Evolutionary conservation across 805 yeast genomes (phyloP).

Genomic region (Cyberlindnera petersonii): DNA sequence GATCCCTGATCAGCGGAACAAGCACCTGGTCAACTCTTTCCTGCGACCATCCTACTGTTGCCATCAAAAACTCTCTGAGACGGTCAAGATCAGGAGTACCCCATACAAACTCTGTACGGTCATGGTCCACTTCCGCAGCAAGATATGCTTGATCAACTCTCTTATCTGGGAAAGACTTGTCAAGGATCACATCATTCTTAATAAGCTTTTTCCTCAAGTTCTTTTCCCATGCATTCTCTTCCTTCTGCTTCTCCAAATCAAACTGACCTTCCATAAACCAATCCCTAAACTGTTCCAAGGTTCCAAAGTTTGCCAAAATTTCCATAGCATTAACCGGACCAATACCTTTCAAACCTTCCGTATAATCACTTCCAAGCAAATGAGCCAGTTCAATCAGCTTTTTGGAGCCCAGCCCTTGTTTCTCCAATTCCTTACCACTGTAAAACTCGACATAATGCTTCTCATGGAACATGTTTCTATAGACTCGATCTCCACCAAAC

Average conservation of each 20-base stretch:
- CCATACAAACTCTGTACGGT: slow-evolving; percentile 78
- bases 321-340: slow-evolving; percentile 95
- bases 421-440: slow-evolving; percentile 52
- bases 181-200: slow-evolving; percentile 52
- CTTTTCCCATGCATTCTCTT: slow-evolving; percentile 48
- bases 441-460: slow-evolving; percentile 89
- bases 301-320: slow-evolving; percentile 76
- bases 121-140: slow-evolving; percentile 80
- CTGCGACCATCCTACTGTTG: slow-evolving; percentile 75
- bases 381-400: slow-evolving; percentile 78
- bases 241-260: slow-evolving; percentile 35
- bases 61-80: slow-evolving; percentile 63
- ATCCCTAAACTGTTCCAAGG: slow-evolving; percentile 34
- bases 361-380: slow-evolving; percentile 90
- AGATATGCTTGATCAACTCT: slow-evolving; percentile 70
- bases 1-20: slow-evolving; percentile 77
- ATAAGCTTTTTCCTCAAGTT: slow-evolving; percentile 53
- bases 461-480: slow-evolving; percentile 92
- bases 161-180: slow-evolving; percentile 64
- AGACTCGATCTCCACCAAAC: slow-evolving; percentile 82
- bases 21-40: slow-evolving; percentile 75
- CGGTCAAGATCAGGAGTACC: slow-evolving; percentile 84
- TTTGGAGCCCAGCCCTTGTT: slow-evolving; percentile 59
- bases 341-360: slow-evolving; percentile 86
- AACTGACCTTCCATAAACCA: slow-evolving; percentile 43